phyloP scores from a whole-genome alignment of 306 rosid genomes.

The Dalbergia cultrata region DNA sequence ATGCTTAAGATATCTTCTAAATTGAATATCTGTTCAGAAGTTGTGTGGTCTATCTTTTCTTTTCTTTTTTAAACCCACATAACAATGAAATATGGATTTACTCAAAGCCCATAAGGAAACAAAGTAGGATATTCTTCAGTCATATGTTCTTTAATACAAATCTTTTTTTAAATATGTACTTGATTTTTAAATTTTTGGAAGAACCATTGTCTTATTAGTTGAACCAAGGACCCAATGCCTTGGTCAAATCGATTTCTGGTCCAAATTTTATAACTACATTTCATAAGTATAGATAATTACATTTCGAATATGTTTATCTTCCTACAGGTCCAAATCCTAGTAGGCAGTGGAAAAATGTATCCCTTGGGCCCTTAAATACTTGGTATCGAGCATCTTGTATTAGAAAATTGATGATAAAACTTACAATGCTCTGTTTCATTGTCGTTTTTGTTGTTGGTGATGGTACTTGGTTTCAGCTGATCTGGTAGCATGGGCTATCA shows the following conservation, averaged over 20 bases:
- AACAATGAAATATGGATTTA: constrained; percentile 1
- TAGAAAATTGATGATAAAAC: constrained; percentile 4
- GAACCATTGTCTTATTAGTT: not conserved
- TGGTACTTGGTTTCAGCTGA: not conserved
- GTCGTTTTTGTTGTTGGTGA: constrained; percentile 7
- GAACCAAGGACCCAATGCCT: constrained; percentile 7
- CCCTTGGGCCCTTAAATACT: constrained; percentile 1
- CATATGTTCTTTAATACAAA: constrained; percentile 21
- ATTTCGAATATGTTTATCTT: not conserved
- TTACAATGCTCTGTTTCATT: constrained; percentile 9
- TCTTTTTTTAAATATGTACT: constrained; percentile 7
- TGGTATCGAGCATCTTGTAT: constrained; percentile 9
- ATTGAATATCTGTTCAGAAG: not conserved
- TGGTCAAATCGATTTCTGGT: constrained; percentile 19
- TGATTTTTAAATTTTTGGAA: constrained; percentile 4
- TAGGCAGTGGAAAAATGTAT: not conserved
- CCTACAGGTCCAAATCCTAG: not conserved
- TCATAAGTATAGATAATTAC: not conserved
- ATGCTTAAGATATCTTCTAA: not conserved
- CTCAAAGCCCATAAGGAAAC: too few relatives aligned
- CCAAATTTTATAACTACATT: constrained; percentile 9
- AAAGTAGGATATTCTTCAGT: too few relatives aligned
- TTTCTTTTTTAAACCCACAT: not conserved
- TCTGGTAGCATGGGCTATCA: too few relatives aligned
- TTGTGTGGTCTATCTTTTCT: not conserved